Conservation (phyloP, 108 stramenopile genomes). For the Craspedostauros australis region DNA sequence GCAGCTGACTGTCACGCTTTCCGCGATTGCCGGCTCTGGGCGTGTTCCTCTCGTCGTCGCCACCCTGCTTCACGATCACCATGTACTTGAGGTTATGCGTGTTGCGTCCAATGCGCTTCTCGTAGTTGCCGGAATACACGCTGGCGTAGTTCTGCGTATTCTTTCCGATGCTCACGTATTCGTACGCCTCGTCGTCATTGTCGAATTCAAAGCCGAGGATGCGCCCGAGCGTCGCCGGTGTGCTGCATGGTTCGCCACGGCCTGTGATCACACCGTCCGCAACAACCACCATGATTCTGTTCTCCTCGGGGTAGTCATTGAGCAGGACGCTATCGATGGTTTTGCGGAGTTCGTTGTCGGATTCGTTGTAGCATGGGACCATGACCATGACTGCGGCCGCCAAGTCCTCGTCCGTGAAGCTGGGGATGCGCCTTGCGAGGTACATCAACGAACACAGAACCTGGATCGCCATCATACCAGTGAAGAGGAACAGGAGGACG, state of each 20-base stretch:
- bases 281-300: slow-evolving; percentile 33
- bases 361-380: slow-evolving; percentile 60
- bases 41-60: slow-evolving; percentile 37
- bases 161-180: slow-evolving; percentile 38
- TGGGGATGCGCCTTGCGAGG: background rate
- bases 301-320: slow-evolving; percentile 45
- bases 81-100: slow-evolving; percentile 36
- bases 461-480: background rate
- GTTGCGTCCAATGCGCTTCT: slow-evolving; percentile 21
- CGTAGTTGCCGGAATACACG: slow-evolving; percentile 48
- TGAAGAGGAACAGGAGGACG: background rate
- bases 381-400: slow-evolving; percentile 46
- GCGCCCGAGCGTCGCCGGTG: slow-evolving; percentile 38
- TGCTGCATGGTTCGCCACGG: slow-evolving; percentile 29
- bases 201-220: slow-evolving; percentile 48
- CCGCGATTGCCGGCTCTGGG: slow-evolving; percentile 51
- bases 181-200: slow-evolving; percentile 24
- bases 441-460: background rate
- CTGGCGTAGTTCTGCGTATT: slow-evolving; percentile 30
- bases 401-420: slow-evolving; percentile 29
- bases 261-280: slow-evolving; percentile 27
- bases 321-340: too few relatives aligned
- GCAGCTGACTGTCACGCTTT: slow-evolving; percentile 58
- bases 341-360: slow-evolving; percentile 39
- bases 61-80: slow-evolving; percentile 47